Base-by-base conservation (phyloP, 2,329 filamentous ascomycete genomes). In the Ascochyta lentis region DNA sequence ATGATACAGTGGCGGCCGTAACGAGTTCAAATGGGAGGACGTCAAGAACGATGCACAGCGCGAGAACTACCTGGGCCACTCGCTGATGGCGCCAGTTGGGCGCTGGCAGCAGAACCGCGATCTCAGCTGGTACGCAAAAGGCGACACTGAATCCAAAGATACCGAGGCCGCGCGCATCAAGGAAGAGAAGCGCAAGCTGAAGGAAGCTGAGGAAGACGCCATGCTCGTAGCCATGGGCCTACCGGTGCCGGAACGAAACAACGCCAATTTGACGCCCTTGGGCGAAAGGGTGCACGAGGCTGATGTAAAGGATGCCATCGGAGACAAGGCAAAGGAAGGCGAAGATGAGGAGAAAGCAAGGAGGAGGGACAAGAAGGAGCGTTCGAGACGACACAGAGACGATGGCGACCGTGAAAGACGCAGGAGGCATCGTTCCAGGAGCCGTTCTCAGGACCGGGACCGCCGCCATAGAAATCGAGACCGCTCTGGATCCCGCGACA, bases 21-120 rank as follows among this genome's bases (percentile, higher is more conserved):
- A 90, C 77, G 92, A 97, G 76, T 99, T 99, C 81, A 93, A 89
- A 78, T 98, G 95, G 95, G 90, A 94, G 63, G 92, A 97, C 66
- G 94, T 99, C 71, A 89, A 94, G 74, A 87, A 83, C 63, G 96
- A 92, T 45, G 80, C 84, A 22, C 93, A 96, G 71, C 92, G 95
- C 76, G 93, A 99, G 77, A 96, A 89, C 74, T 89, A 89, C 75
- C 89, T 97, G 7, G 93, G 93, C 48, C 93, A 97, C 79, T 95
- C 90, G 56, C 79, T 97, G 55, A 96, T 94, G 82, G 93, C 93
- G 0, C 91, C 93, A 0, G 92, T 96, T 3, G 93, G 93, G 7
- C 89, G 93, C 63, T 97, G 93, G 93, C 91, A 95, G 69, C 88
- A 94, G 71, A 88, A 89, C 7, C 87, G 86, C 56, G 86, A 89